phyloP scores from a whole-genome alignment of 306 rosid genomes.

The Lithocarpus polystachyus region DNA sequence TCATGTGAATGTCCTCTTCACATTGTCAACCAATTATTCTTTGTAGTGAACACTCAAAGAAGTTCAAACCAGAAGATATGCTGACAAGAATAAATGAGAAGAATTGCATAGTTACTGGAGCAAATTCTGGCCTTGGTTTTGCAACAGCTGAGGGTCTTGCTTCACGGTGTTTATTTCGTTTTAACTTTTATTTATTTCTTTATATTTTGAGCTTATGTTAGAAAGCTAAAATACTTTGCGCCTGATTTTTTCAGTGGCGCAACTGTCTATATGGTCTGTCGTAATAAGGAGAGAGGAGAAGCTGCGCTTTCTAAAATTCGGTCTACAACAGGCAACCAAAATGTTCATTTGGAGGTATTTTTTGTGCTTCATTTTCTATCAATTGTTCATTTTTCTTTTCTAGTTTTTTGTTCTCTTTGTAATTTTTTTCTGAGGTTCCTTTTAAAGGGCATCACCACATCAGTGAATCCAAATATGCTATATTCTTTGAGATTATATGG shows the following conservation, averaged over 20 bases:
- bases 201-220: not conserved
- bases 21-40: constrained; percentile 2
- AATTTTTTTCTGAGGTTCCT: not conserved
- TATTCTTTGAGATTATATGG: not conserved
- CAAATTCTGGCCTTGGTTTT: constrained; percentile 91
- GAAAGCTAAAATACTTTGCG: not conserved
- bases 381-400: not conserved
- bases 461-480: not conserved
- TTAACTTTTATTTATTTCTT: not conserved
- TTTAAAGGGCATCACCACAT: not conserved
- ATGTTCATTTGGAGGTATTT: constrained; percentile 79
- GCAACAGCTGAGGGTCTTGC: constrained; percentile 92
- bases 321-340: constrained; percentile 65
- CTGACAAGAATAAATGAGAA: constrained; percentile 56
- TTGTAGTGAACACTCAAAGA: constrained; percentile 72
- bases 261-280: constrained; percentile 77
- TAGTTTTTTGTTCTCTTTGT: not conserved
- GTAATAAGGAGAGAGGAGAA: constrained; percentile 85
- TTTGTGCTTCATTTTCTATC: not conserved
- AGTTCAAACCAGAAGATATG: constrained; percentile 69
- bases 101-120: constrained; percentile 91
- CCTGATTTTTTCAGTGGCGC: constrained; percentile 60
- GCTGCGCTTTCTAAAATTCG: constrained; percentile 76
- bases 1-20: not conserved
- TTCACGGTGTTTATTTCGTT: constrained; percentile 50